Percentiles rank a stretch among this genome's conserved stretches.
Conservation (phyloP, 805 yeast genomes). For the Scheffersomyces ergatensis region DNA sequence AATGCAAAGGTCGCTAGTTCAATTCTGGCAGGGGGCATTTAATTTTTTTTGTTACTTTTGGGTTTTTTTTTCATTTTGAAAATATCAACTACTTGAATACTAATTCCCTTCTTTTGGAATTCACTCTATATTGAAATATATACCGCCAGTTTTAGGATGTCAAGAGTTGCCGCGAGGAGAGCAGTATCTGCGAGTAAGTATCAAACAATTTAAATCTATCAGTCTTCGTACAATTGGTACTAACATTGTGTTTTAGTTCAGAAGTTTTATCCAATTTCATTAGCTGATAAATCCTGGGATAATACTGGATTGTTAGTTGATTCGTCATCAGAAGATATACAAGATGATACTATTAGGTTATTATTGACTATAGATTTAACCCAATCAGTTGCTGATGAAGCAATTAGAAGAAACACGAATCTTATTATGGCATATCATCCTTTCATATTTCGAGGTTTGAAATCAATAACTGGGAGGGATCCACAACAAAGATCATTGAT, state of each 20-base stretch:
- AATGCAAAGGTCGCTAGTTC: slow-evolving; percentile 97
- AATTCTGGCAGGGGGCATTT: slow-evolving; percentile 80
- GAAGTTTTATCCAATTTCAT: slow-evolving; percentile 70
- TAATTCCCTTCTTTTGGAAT: no score
- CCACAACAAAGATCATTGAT: slow-evolving; percentile 82
- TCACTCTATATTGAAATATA: no score
- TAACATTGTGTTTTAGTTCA: slow-evolving; percentile 46
- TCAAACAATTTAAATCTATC: no score
- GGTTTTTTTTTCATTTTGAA: no score
- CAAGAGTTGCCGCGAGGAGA: slow-evolving; percentile 45
- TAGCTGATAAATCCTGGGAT: slow-evolving; percentile 92
- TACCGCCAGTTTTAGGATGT: slow-evolving; percentile 12
- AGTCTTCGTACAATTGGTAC: slow-evolving; percentile 14
- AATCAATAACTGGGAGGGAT: slow-evolving; percentile 57
- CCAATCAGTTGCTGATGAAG: slow-evolving; percentile 80
- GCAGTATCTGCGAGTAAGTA: slow-evolving; percentile 39
- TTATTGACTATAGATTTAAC: slow-evolving; percentile 86
- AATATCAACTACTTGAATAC: no score
- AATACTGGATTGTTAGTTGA: slow-evolving; percentile 91
- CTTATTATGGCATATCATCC: slow-evolving; percentile 88
- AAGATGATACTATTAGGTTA: slow-evolving; percentile 24
- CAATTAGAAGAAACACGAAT: slow-evolving; percentile 52
- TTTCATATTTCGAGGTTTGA: slow-evolving; percentile 86
- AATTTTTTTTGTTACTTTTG: neutral
- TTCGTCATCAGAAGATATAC: slow-evolving; percentile 36